Base-by-base conservation (phyloP, 2,329 filamentous ascomycete species). In the Colletotrichum sp. region DNA sequence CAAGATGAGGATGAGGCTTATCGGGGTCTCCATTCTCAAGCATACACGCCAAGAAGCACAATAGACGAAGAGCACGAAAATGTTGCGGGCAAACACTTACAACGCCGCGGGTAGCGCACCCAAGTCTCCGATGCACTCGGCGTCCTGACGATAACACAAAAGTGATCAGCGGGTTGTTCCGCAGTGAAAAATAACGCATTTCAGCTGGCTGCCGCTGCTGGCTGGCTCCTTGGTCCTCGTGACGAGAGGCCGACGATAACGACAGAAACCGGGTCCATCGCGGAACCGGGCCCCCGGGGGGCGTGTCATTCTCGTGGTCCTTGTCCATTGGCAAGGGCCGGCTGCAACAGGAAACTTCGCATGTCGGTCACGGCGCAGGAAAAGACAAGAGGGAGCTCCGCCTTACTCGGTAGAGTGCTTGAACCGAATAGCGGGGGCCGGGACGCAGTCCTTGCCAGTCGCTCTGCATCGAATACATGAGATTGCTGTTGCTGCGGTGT, bases 381-480 rank as follows among this genome's bases (percentile, higher is more conserved):
- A 11, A 15, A 7, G n/a, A 27, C 32, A n/a, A 25, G 36, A 19
- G 36, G 55, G 36, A 32, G 28, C 13, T 22, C 59, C 19, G 59
- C 34, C 73, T 63, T 72, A 68, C 63, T 75, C 61, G 57, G 63
- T 63, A 9, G 36, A 63, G 44, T 75, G 39, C 55, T 71, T 64
- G 55, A 68, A 72, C n/a, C 69, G 69, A 52, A 68, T 15, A 22
- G 63, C 57, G 30, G 69, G 69, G 73, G 63, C 63, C 27, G 55
- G 63, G 15, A 63, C 15, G 25, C 69, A 75, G 5, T 57, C 55
- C 55, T 75, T 72, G 55, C 61, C 72, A 28, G 69, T 64, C 11
- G 63, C 69, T 13, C 36, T 75, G 72, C 69, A 72, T 72, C 69
- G 69, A 48, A 75, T 55, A 71, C 72, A 75, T 13, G 72, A 48